phyloP scores from a whole-genome alignment of 352 stramenopile species.

The Globisporangium canariense region DNA sequence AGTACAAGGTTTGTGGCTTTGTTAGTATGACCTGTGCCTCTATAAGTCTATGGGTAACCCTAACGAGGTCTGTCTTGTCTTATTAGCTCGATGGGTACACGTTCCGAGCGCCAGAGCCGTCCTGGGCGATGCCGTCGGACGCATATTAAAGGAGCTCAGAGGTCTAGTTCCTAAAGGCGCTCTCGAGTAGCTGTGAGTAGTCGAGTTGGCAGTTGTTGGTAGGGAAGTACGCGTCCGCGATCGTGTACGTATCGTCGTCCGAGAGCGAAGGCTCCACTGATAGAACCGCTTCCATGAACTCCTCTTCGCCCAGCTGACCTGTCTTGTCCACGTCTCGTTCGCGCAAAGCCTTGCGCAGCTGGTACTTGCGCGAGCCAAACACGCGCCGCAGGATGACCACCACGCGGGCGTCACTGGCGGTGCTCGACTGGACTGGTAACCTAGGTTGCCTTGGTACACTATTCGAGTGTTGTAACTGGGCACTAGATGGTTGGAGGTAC shows the following conservation, averaged over 20 bases:
- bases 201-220: conserved; percentile 66
- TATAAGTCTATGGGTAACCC: neutral
- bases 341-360: conserved; percentile 62
- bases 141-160: conserved; percentile 28
- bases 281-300: conserved; percentile 73
- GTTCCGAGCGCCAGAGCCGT: conserved; percentile 54
- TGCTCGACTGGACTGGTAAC: neutral
- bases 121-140: conserved; percentile 47
- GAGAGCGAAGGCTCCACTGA: conserved; percentile 53
- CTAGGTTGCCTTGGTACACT: neutral
- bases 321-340: conserved; percentile 55
- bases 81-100: conserved; percentile 63
- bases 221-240: conserved; percentile 73
- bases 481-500: neutral
- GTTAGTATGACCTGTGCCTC: neutral
- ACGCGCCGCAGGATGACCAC: conserved; percentile 44
- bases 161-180: conserved; percentile 43
- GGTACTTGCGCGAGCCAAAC: conserved; percentile 65
- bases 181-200: conserved; percentile 66
- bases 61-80: neutral
- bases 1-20: conserved; percentile 70
- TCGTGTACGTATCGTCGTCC: conserved; percentile 70
- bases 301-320: conserved; percentile 58
- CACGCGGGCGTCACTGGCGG: conserved; percentile 25
- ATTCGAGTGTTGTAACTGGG: neutral